A percentile compares a stretch with the other conserved stretches of the same genome.
phyloP scores from a whole-genome alignment of 1,139 yeast species.

The Suhomyces kunorum region DNA sequence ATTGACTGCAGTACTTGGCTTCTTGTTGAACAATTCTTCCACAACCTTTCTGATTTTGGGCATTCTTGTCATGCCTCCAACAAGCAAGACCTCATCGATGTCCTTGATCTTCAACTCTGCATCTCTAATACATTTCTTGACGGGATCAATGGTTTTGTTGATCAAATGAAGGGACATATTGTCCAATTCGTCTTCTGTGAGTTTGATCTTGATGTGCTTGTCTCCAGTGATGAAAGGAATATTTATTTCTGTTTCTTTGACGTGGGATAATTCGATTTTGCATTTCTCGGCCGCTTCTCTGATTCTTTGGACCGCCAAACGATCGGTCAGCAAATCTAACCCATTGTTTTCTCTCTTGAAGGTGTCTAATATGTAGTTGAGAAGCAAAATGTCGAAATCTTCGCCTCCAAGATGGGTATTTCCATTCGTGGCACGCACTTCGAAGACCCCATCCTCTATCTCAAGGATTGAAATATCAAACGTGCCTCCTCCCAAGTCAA shows the following conservation, averaged over 20 bases:
- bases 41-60: slow-evolving; percentile 67
- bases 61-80: slow-evolving; percentile 89
- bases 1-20: slow-evolving; percentile 66
- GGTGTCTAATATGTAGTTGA: slow-evolving; percentile 50
- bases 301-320: slow-evolving; percentile 62
- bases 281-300: slow-evolving; percentile 72
- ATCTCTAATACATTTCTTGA: slow-evolving; percentile 66
- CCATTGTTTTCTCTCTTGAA: slow-evolving; percentile 48
- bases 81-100: slow-evolving; percentile 69
- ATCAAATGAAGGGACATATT: slow-evolving; percentile 61
- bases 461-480: slow-evolving; percentile 79
- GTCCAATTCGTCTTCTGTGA: slow-evolving; percentile 68
- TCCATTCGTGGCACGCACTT: slow-evolving; percentile 80
- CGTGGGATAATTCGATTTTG: slow-evolving; percentile 70
- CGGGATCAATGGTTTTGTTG: slow-evolving; percentile 62
- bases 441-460: slow-evolving; percentile 80
- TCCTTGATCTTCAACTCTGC: slow-evolving; percentile 64
- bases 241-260: slow-evolving; percentile 54
- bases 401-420: slow-evolving; percentile 85
- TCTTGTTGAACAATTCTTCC: slow-evolving; percentile 53
- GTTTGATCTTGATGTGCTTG: slow-evolving; percentile 49
- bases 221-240: slow-evolving; percentile 61
- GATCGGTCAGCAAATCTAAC: slow-evolving; percentile 44
- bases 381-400: slow-evolving; percentile 68
- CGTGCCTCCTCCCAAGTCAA: slow-evolving; percentile 83